These are phyloP conservation scores for Arthrobotrys iridis DNA, from an alignment of 2,329 filamentous ascomycete species.

Conservation along the genomic window DNA sequence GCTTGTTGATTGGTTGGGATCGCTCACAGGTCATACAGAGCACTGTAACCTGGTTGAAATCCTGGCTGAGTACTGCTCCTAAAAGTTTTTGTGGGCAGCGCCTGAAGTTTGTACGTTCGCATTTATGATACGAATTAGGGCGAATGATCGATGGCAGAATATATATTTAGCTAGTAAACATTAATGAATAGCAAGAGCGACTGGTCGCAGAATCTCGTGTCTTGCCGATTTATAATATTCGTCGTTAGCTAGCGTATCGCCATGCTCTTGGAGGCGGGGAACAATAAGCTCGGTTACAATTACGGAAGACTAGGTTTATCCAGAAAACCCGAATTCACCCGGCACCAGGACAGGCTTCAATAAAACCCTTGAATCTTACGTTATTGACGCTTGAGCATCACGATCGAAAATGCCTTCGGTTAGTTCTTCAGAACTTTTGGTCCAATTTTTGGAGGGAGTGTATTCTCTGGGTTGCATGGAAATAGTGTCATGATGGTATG, in stretches of 20 bases:
- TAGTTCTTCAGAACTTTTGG: conserved; percentile 17
- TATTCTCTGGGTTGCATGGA: too few relatives aligned
- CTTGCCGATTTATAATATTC: conserved; percentile 5
- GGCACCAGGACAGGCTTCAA: not conserved
- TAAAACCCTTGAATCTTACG: not conserved
- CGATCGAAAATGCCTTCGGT: conserved; percentile 16
- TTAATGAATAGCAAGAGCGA: conserved; percentile 26
- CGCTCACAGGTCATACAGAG: conserved; percentile 28
- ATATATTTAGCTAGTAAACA: conserved; percentile 1
- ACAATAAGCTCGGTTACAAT: conserved; percentile 21
- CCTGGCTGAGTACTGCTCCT: not conserved
- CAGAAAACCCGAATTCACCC: conserved; percentile 34
- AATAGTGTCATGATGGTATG: too few relatives aligned
- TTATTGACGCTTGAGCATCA: conserved; percentile 21
- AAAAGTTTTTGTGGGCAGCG: conserved; percentile 2
- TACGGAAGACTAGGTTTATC: conserved; percentile 18
- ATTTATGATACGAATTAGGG: conserved; percentile 17
- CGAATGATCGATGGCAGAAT: conserved; percentile 3
- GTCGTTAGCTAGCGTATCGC: not conserved
- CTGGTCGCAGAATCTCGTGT: conserved; percentile 37
- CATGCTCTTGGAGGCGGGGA: too few relatives aligned
- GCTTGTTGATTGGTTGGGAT: conserved; percentile 20
- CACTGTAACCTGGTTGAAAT: conserved; percentile 9
- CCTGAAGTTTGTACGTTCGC: conserved; percentile 27
- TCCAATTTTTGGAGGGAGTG: conserved; percentile 14